Evolutionary conservation across 2,329 filamentous ascomycete genomes (phyloP).

Genomic region (Penicillium verrucosum): DNA sequence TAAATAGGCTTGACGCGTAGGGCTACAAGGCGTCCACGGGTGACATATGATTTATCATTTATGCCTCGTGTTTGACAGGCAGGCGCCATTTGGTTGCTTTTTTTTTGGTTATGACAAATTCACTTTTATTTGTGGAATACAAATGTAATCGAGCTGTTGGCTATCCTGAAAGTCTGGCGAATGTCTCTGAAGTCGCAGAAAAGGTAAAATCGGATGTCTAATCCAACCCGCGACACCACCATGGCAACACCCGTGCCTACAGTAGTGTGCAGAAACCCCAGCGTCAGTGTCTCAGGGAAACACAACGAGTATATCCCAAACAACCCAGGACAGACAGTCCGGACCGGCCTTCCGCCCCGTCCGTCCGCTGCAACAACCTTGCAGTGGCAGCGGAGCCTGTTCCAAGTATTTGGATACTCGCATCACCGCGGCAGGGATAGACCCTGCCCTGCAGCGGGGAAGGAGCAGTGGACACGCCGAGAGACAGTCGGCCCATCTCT

Average conservation of each 20-base stretch:
- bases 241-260: slow-evolving; percentile 11
- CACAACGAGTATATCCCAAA: slow-evolving; percentile 4
- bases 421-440: background rate
- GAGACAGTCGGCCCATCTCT: background rate
- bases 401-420: slow-evolving; percentile 11
- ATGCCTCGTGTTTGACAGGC: slow-evolving; percentile 3
- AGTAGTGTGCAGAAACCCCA: slow-evolving; percentile 7
- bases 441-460: slow-evolving; percentile 11
- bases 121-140: background rate
- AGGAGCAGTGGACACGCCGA: slow-evolving; percentile 6
- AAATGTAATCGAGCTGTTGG: background rate
- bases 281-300: slow-evolving; percentile 12
- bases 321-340: background rate
- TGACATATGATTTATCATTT: slow-evolving; percentile 2
- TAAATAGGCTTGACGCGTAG: background rate
- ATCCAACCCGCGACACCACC: background rate
- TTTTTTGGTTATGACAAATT: background rate
- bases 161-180: background rate
- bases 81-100: background rate
- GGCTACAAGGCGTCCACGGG: background rate
- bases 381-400: slow-evolving; percentile 11
- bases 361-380: slow-evolving; percentile 11
- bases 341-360: slow-evolving; percentile 11
- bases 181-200: background rate
- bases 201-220: background rate